phyloP scores from a whole-genome alignment of 2,329 filamentous ascomycete species.

The Sclerotinia glacialis region DNA sequence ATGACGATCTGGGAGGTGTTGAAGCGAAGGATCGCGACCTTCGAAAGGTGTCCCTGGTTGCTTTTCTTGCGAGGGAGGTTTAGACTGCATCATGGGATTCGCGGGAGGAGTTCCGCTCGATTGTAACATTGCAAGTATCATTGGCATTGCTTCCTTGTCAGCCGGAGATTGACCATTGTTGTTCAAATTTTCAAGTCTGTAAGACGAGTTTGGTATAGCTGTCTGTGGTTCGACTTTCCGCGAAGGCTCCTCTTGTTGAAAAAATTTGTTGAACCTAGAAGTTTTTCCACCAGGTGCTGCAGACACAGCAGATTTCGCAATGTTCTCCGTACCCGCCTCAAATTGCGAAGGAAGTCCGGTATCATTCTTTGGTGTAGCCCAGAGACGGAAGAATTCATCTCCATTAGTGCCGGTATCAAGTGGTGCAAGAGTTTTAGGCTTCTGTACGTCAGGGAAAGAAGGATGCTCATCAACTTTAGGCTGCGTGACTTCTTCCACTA shows the following conservation, averaged over 20 bases:
- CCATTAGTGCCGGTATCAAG: slow-evolving; percentile 56
- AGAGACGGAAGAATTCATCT: slow-evolving; percentile 74
- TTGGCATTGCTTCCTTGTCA: slow-evolving; percentile 83
- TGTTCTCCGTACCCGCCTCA: slow-evolving; percentile 46
- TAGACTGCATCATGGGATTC: slow-evolving; percentile 37
- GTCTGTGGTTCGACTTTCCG: slow-evolving; percentile 50
- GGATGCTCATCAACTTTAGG: slow-evolving; percentile 41
- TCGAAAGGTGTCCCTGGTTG: slow-evolving; percentile 47
- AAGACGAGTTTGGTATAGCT: slow-evolving; percentile 41
- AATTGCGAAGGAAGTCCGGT: slow-evolving; percentile 41
- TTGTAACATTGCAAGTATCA: slow-evolving; percentile 78
- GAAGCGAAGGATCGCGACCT: slow-evolving; percentile 45
- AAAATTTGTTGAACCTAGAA: slow-evolving; percentile 84
- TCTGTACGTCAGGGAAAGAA: slow-evolving; percentile 43
- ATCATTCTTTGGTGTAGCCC: slow-evolving; percentile 49
- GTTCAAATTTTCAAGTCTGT: slow-evolving; percentile 28
- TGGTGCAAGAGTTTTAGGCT: slow-evolving; percentile 54
- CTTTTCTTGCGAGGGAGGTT: slow-evolving; percentile 46
- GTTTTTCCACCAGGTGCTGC: slow-evolving; percentile 60
- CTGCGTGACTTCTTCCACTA: slow-evolving; percentile 41
- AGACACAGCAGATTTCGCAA: slow-evolving; percentile 43
- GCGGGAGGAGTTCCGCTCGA: slow-evolving; percentile 46
- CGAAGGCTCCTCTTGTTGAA: slow-evolving; percentile 54
- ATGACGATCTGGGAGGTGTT: slow-evolving; percentile 37
- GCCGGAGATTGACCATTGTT: slow-evolving; percentile 43